These are phyloP conservation scores for Phytophthora crassamura DNA, from an alignment of 352 stramenopile genomes.

Conservation along the genomic window DNA sequence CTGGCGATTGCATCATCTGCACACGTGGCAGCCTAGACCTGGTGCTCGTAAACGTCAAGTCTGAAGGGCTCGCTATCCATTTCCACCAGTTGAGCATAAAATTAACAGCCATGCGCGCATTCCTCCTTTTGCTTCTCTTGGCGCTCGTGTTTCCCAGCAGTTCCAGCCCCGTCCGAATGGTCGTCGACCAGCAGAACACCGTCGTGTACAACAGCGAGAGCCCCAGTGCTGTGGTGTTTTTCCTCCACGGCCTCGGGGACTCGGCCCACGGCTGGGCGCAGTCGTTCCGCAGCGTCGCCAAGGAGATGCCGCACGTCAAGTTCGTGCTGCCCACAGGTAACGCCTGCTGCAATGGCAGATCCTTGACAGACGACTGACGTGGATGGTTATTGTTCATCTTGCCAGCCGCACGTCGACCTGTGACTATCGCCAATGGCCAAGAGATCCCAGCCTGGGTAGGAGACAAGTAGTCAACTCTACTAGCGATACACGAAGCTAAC, in stretches of 20 bases:
- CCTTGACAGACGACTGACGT: background rate
- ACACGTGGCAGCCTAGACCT: background rate
- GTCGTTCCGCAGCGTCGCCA: slow-evolving; percentile 52
- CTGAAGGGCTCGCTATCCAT: background rate
- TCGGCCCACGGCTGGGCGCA: slow-evolving; percentile 86
- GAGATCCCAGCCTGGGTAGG: slow-evolving; percentile 91
- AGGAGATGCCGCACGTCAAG: slow-evolving; percentile 72
- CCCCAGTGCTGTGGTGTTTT: slow-evolving; percentile 47
- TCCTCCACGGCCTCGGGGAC: slow-evolving; percentile 93
- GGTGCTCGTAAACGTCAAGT: background rate
- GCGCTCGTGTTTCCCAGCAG: slow-evolving; percentile 8
- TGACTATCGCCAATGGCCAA: slow-evolving; percentile 94
- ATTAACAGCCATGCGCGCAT: slow-evolving; percentile 14
- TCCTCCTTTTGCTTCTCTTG: slow-evolving; percentile 28
- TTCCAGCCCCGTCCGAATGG: slow-evolving; percentile 23
- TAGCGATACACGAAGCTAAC: background rate
- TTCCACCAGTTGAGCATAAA: slow-evolving; percentile 9
- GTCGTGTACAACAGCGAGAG: slow-evolving; percentile 34
- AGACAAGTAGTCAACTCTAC: background rate
- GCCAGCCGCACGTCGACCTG: slow-evolving; percentile 80
- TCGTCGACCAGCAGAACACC: slow-evolving; percentile 43
- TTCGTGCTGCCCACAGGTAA: slow-evolving; percentile 77
- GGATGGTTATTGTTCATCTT: background rate
- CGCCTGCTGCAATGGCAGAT: no score
- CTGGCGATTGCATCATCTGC: slow-evolving; percentile 21